phyloP scores from a whole-genome alignment of 805 yeast species.

The Saccharomycopsis guyanensis region DNA sequence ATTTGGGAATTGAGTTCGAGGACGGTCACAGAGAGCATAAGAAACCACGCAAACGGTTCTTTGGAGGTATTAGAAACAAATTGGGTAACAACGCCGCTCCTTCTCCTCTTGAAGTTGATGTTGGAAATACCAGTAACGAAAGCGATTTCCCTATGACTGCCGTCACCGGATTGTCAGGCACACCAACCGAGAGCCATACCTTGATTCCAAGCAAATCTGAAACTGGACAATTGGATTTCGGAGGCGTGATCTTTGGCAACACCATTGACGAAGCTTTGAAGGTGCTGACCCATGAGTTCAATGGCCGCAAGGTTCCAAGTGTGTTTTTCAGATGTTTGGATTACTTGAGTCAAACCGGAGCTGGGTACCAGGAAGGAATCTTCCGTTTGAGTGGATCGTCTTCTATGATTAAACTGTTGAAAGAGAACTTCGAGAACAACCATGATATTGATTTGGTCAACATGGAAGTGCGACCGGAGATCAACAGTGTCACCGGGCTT shows the following conservation, averaged over 20 bases:
- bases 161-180: constrained; percentile 18
- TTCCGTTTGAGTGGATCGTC: constrained; percentile 89
- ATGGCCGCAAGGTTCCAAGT: constrained; percentile 51
- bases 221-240: neutral
- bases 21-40: constrained; percentile 13
- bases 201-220: neutral
- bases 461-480: constrained; percentile 42
- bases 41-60: constrained; percentile 16
- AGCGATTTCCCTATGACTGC: constrained; percentile 19
- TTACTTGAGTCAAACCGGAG: constrained; percentile 55
- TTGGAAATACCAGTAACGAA: neutral
- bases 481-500: constrained; percentile 81
- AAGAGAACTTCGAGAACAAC: constrained; percentile 57
- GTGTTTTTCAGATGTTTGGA: constrained; percentile 70
- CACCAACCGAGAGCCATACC: neutral
- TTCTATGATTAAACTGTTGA: constrained; percentile 59
- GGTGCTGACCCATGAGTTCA: constrained; percentile 41
- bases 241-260: constrained; percentile 55
- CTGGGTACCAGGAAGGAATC: constrained; percentile 82
- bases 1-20: constrained; percentile 16
- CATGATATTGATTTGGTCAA: constrained; percentile 62
- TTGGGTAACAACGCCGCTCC: constrained; percentile 6
- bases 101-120: constrained; percentile 3
- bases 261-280: constrained; percentile 45
- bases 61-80: constrained; percentile 21